Base-by-base conservation (phyloP, 768 basidiomycete genomes). In the Mycena pura region DNA sequence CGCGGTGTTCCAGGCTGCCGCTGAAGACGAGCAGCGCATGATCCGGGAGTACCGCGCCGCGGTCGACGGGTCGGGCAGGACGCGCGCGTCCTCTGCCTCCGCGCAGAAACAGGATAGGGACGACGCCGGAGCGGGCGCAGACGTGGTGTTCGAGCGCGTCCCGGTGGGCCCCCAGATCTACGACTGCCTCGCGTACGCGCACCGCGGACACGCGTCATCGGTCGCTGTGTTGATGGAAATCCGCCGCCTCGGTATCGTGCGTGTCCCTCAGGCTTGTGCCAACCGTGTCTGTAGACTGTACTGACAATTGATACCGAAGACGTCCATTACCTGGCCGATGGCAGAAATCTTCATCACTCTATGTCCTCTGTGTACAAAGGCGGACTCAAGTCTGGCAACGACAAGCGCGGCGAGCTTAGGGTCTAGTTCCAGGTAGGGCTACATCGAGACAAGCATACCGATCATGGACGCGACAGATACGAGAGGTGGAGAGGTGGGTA, bases 271-370 rank as follows among this genome's bases (percentile, higher is more conserved):
- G 28, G 19, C 34, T 34, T 38, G n/a, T n/a, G n/a, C n/a, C n/a
- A n/a, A n/a, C 19, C 19, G 10, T 58, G 15, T n/a, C 34, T 21
- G 29, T 27, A 27, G 57, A 58, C 47, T 55, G 29, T 41, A 32
- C 19, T 3, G 25, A 27, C 25, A n/a, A 36, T 56, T 49, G 29
- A 31, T 65, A 51, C 7, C 49, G n/a, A n/a, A 90, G 89, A 82
- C 86, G 25, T 78, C 78, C 22, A 82, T 90, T 53, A 89, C 88
- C 8, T 90, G 87, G 88, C 86, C 89, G 5, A 90, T 90, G 86
- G 80, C 84, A 6, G 89, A 90, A 70, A 81, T 85, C 34, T 90
- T 90, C 72, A 76, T 81, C 39, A 82, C 81, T 29, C 72, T 89
- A 38, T 90, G 89, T 65, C 89, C 88, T 25, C 65, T 78, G 6